phyloP scores from a whole-genome alignment of 768 basidiomycete species.

The Clitopilus hobsonii region DNA sequence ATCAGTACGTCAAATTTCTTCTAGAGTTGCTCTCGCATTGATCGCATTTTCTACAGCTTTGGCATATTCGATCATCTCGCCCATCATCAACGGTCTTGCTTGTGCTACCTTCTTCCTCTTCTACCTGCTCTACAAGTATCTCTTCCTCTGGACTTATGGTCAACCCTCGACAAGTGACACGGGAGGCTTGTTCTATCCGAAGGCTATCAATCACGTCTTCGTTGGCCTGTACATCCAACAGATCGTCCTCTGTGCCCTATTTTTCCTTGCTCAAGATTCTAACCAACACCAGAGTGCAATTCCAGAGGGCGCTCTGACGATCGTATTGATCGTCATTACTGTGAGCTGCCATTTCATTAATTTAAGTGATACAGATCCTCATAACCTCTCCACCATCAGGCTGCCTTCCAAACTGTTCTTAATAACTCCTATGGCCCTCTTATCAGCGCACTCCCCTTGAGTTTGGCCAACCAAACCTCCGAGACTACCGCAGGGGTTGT shows the following conservation, averaged over 20 bases:
- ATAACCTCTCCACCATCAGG: constrained; percentile 29
- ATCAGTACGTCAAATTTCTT: constrained; percentile 53
- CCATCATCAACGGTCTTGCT: constrained; percentile 90
- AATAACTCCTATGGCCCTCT: constrained; percentile 81
- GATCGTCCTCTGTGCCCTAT: constrained; percentile 15
- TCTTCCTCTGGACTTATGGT: constrained; percentile 77
- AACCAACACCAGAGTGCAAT: constrained; percentile 51
- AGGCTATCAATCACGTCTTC: constrained; percentile 89
- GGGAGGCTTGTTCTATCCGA: constrained; percentile 93
- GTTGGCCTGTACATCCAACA: constrained; percentile 93
- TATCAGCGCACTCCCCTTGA: constrained; percentile 67
- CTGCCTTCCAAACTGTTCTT: constrained; percentile 69
- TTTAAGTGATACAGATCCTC: not conserved
- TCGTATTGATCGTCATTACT: constrained; percentile 81
- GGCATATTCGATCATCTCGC: constrained; percentile 85
- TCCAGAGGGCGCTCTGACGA: constrained; percentile 77
- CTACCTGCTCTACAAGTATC: constrained; percentile 82
- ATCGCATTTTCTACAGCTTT: constrained; percentile 38
- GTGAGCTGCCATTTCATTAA: constrained; percentile 35
- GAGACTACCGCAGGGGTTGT: constrained; percentile 3
- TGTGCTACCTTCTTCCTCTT: constrained; percentile 78
- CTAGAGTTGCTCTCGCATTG: not conserved
- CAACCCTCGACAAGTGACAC: constrained; percentile 71
- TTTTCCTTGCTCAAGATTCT: constrained; percentile 76
- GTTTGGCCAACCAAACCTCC: constrained; percentile 68